phyloP scores from a whole-genome alignment of 306 rosid genomes.

The Begonia loranthoides region DNA sequence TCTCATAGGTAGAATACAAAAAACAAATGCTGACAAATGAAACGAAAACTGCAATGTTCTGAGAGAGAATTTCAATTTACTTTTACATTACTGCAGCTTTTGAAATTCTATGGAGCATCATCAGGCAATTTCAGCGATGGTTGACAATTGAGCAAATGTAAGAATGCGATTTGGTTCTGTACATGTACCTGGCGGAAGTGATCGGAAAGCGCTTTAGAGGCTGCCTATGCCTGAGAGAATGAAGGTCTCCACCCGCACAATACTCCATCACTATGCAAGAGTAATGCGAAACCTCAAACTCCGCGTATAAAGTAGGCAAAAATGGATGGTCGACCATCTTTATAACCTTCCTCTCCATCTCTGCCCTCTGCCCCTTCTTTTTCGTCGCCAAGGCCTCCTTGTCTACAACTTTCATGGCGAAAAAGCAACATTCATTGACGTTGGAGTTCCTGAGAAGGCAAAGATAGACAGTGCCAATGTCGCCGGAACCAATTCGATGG shows the following conservation, averaged over 20 bases:
- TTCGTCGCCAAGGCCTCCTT: slow-evolving; percentile 56
- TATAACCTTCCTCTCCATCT: slow-evolving; percentile 68
- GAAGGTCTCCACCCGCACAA: slow-evolving; percentile 76
- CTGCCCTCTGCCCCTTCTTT: slow-evolving; percentile 60
- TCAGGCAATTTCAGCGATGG: too few species aligned
- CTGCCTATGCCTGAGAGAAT: slow-evolving; percentile 55
- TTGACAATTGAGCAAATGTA: too few species aligned
- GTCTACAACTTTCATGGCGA: slow-evolving; percentile 85
- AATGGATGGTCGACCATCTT: slow-evolving; percentile 89
- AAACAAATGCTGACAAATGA: too few species aligned
- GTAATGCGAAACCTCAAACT: slow-evolving; percentile 66
- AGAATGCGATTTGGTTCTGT: not conserved
- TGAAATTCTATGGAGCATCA: not conserved
- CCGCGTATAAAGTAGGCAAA: slow-evolving; percentile 66
- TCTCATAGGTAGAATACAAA: too few species aligned
- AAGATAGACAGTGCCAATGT: slow-evolving; percentile 76
- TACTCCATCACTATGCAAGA: slow-evolving; percentile 94
- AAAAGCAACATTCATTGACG: slow-evolving; percentile 16
- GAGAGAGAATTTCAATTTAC: too few species aligned
- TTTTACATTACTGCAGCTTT: not conserved
- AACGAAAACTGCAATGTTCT: too few species aligned
- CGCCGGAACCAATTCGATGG: slow-evolving; percentile 71
- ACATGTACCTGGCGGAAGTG: slow-evolving; percentile 48
- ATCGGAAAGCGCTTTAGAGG: slow-evolving; percentile 52
- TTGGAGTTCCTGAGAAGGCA: slow-evolving; percentile 33